Conservation (phyloP, 345 rosid genomes). For the Euclidium syriacum region DNA sequence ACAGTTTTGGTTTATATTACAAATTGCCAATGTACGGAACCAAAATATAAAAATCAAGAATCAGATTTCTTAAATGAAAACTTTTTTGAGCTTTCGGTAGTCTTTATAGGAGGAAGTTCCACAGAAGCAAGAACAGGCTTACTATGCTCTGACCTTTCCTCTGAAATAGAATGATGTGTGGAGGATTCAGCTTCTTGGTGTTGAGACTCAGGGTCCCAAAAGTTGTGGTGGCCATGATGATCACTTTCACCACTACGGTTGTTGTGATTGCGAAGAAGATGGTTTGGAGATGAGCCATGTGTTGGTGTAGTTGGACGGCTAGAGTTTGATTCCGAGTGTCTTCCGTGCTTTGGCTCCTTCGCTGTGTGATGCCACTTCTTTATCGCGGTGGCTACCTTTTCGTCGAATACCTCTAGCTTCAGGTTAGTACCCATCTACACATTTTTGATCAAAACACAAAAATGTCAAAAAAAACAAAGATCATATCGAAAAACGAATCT, state of each 20-base stretch:
- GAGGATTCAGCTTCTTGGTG: conserved; percentile 32
- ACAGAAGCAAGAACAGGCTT: conserved; percentile 21
- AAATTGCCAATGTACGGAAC: background rate
- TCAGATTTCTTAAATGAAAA: conserved; percentile 32
- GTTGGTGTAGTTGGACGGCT: conserved; percentile 73
- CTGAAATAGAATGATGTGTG: conserved; percentile 11
- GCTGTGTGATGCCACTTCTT: conserved; percentile 75
- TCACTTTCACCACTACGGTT: conserved; percentile 45
- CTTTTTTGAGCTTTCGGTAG: conserved; percentile 15
- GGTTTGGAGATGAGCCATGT: conserved; percentile 63
- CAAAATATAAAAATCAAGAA: background rate
- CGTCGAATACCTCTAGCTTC: conserved; percentile 81
- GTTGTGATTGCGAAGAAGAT: conserved; percentile 49
- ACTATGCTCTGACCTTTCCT: conserved; percentile 18
- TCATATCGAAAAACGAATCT: background rate
- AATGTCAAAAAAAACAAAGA: background rate
- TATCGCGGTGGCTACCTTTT: conserved; percentile 64
- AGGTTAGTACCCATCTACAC: conserved; percentile 81
- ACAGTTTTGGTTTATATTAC: background rate
- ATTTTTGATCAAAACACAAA: background rate
- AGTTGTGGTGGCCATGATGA: conserved; percentile 19
- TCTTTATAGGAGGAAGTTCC: conserved; percentile 30
- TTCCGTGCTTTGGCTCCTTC: conserved; percentile 50
- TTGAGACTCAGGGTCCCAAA: conserved; percentile 52
- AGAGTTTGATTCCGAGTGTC: conserved; percentile 39